These are phyloP conservation scores for Leccinum rimulosum DNA, from an alignment of 768 basidiomycete species.

Conservation along the genomic window DNA sequence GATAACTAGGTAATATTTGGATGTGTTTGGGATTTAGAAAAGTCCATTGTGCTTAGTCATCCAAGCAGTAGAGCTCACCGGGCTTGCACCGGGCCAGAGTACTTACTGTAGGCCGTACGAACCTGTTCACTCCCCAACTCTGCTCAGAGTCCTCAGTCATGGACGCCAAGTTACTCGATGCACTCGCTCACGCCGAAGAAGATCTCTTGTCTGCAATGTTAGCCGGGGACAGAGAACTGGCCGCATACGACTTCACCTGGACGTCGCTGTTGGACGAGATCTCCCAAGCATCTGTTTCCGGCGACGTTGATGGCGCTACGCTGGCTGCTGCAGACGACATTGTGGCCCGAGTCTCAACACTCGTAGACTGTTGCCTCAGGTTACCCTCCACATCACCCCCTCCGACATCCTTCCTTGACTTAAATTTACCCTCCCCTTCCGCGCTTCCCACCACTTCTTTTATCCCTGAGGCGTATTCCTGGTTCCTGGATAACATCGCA, in stretches of 20 bases:
- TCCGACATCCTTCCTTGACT: neutral
- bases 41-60: no score
- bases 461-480: conserved; percentile 32
- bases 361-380: neutral
- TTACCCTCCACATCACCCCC: neutral
- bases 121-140: no score
- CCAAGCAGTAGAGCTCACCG: no score
- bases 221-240: neutral
- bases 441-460: neutral
- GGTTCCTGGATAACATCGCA: conserved; percentile 45
- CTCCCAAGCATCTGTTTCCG: neutral
- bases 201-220: neutral
- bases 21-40: no score
- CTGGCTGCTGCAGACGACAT: neutral
- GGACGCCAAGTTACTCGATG: no score
- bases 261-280: neutral
- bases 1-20: no score
- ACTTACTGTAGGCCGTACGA: no score
- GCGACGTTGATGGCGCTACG: neutral
- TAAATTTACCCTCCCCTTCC: neutral
- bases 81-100: no score
- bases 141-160: no score
- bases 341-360: neutral
- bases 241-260: neutral
- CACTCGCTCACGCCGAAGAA: neutral